Base-by-base conservation (phyloP, 768 basidiomycete genomes). In the Tulasnella calospora region DNA sequence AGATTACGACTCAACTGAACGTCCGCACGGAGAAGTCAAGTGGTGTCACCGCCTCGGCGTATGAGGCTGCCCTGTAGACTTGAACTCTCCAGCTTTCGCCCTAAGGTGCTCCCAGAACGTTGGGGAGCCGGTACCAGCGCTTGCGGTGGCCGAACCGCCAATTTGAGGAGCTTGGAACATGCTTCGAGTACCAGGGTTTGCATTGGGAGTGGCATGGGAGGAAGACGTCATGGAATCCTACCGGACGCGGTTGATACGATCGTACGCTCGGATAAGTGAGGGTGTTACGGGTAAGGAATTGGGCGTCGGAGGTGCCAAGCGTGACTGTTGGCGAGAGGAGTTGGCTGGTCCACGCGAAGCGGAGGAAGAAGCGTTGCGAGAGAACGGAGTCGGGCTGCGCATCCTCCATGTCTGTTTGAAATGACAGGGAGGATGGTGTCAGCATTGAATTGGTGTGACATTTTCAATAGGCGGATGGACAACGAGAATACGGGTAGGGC, bases 341-440 rank as follows among this genome's bases (percentile, higher is more conserved):
- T 40, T 23, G 27, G 21, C n/a, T 9, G 51, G 74, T 27, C 74
- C 30, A 27, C n/a, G 47, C 2, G n/a, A 51, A 13, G 33, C 33
- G 23, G 41, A 46, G 46, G 27, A n/a, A 4, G 47, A 51, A 51
- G 47, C 27, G 69, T 75, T 23, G 23, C 23, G 41, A 0, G 74
- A 57, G 41, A 75, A 23, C 51, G 47, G 74, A 44, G 36, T 75
- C 23, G 47, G 74, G 47, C 41, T 46, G n/a, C n/a, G n/a, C n/a
- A 82, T 99, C 97, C 86, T 99, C 98, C 97, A 99, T 99, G 82
- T 92, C 98, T 99, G 83, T 74, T 79, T 78, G 35, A 79, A 76
- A 71, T 74, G 79, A 79, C 70, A 79, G 74, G 74, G 79, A 78
- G 81, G 61, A 46, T 51, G 21, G 51, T 12, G 21, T n/a, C 51